Conservation (phyloP, 192 early-diverging fungal genomes). For the Oehlia diaphana region DNA sequence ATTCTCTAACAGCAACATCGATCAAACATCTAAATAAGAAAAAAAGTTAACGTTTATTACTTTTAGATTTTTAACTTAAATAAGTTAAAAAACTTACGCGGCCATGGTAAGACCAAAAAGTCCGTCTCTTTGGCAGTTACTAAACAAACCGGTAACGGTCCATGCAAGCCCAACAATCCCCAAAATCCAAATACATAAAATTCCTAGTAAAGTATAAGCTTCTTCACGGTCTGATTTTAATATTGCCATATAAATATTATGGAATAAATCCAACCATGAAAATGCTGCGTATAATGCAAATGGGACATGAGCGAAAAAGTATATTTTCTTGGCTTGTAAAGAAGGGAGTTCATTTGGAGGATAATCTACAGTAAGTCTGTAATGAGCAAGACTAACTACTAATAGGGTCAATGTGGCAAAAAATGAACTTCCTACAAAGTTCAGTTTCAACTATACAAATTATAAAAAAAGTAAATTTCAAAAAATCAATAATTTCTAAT, state of each 20-base stretch:
- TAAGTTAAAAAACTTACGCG: not conserved
- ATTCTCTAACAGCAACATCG: not conserved
- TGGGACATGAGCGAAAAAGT: not conserved
- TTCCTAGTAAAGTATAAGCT: not conserved
- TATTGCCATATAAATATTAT: not conserved
- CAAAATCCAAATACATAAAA: not conserved
- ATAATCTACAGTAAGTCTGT: not conserved
- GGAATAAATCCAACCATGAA: not conserved
- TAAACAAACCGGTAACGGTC: not conserved
- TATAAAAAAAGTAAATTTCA: not conserved
- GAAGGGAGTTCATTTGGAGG: not conserved
- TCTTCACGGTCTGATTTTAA: not conserved
- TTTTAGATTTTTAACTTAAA: not conserved
- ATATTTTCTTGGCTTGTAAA: not conserved
- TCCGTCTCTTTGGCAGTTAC: not conserved
- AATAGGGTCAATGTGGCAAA: not conserved
- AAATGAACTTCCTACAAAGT: not conserved
- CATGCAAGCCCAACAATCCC: not conserved
- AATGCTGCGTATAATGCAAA: not conserved
- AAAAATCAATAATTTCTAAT: not conserved
- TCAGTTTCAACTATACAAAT: not conserved
- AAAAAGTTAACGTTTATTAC: not conserved
- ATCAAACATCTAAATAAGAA: not conserved
- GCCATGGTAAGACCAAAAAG: not conserved
- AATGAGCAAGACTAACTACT: not conserved